Percentiles rank a stretch among this genome's conserved stretches.
Evolutionary conservation across 169 alveolate species (phyloP).

Genomic region (Cyclospora cayetanensis): DNA sequence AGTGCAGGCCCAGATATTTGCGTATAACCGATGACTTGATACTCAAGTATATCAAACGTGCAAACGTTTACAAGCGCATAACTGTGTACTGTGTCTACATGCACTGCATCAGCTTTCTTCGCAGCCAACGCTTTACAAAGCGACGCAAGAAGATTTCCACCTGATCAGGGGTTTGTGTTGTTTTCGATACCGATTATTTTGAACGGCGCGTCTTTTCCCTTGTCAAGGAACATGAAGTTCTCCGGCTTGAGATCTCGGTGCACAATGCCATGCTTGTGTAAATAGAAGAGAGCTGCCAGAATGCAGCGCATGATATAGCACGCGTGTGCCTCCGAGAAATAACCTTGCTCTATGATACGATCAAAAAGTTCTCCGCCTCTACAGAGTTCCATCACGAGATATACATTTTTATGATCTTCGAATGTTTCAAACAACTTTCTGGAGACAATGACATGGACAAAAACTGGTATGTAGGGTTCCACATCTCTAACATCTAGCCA

Average conservation of each 20-base stretch:
- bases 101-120: no score
- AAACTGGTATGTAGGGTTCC: no score
- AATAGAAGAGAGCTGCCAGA: constrained; percentile 91
- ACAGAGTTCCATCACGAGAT: constrained; percentile 88
- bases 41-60: no score
- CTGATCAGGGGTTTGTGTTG: no score
- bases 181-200: constrained; percentile 78
- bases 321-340: constrained; percentile 90
- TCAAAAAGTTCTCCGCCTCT: constrained; percentile 95
- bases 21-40: no score
- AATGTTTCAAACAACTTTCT: constrained; percentile 83
- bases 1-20: no score
- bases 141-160: no score
- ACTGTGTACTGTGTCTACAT: no score
- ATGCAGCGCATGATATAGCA: constrained; percentile 92
- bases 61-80: no score
- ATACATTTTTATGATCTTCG: constrained; percentile 84
- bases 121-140: no score
- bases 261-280: constrained; percentile 90
- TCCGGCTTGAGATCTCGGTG: constrained; percentile 93
- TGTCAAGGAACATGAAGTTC: constrained; percentile 83
- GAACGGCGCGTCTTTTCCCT: constrained; percentile 80
- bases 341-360: constrained; percentile 86
- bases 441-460: not conserved
- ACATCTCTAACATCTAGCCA: no score